Percentiles rank a stretch among this genome's conserved stretches.
Evolutionary conservation across 1,284 basidiomycete genomes (phyloP).

Genomic region (Phellopilus nigrolimitatus): DNA sequence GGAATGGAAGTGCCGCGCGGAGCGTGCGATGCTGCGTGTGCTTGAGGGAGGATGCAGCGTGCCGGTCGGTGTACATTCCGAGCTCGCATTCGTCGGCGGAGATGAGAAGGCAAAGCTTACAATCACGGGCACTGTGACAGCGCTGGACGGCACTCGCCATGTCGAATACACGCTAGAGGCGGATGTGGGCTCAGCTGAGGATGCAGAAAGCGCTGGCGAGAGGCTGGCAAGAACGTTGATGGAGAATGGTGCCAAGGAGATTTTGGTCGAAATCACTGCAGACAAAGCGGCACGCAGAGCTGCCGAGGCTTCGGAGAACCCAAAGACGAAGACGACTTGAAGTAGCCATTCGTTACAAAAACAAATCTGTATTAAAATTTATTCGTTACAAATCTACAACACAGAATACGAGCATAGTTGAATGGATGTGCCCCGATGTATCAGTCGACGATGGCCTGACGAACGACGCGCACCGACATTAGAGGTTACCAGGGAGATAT

Average conservation of each 20-base stretch:
- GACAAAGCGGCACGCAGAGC: conserved; percentile 57
- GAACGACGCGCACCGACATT: conserved; percentile 30
- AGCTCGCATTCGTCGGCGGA: conserved; percentile 34
- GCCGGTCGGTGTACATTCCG: conserved; percentile 84
- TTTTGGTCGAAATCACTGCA: conserved; percentile 73
- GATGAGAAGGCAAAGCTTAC: conserved; percentile 51
- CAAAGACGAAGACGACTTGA: background rate
- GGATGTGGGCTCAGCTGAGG: conserved; percentile 47
- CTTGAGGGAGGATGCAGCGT: conserved; percentile 97
- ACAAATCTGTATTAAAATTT: background rate
- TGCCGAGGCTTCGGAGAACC: conserved; percentile 24
- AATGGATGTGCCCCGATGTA: conserved; percentile 11
- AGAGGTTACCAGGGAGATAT: conserved; percentile 30
- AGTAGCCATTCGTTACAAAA: background rate
- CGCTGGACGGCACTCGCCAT: conserved; percentile 65
- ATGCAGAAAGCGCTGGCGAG: conserved; percentile 67
- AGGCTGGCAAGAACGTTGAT: conserved; percentile 62
- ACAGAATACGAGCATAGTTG: background rate
- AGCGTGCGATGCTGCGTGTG: conserved; percentile 81
- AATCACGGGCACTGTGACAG: conserved; percentile 77
- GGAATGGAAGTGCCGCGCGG: conserved; percentile 72
- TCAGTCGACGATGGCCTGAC: conserved; percentile 22
- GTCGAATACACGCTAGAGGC: conserved; percentile 62
- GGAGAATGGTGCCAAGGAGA: conserved; percentile 65
- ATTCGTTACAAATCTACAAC: background rate